phyloP scores from a whole-genome alignment of 1,284 basidiomycete species.

The Chalciporus sp. region DNA sequence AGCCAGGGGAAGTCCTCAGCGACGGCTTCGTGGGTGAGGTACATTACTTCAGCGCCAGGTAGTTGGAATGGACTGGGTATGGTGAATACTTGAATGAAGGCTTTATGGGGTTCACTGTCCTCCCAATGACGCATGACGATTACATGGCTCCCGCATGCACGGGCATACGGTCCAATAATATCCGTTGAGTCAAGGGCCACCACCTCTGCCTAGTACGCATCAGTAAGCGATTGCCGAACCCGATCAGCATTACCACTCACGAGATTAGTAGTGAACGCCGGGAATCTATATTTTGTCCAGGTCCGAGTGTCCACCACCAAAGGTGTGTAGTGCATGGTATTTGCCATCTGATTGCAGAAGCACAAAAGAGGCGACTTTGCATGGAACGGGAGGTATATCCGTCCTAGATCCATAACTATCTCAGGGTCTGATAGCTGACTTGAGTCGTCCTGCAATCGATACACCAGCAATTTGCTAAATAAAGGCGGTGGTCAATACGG shows the following conservation, averaged over 20 bases:
- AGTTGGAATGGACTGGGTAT: constrained; percentile 2
- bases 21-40: constrained; percentile 23
- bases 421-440: no score
- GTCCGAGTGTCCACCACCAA: constrained; percentile 25
- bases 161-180: constrained; percentile 8
- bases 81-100: constrained; percentile 24
- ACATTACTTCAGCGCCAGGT: constrained; percentile 6
- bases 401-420: no score
- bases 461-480: constrained; percentile 23
- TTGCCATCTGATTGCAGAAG: constrained; percentile 21
- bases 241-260: constrained; percentile 12
- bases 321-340: constrained; percentile 14
- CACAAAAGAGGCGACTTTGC: constrained; percentile 19
- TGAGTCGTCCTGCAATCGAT: no score
- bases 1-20: constrained; percentile 4
- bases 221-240: no score
- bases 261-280: constrained; percentile 14
- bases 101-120: constrained; percentile 1
- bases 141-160: constrained; percentile 16
- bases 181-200: no score
- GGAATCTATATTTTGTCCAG: constrained; percentile 19
- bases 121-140: constrained; percentile 20
- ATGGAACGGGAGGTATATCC: constrained; percentile 12
- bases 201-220: no score
- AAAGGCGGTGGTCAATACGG: constrained; percentile 4